Conservation (phyloP, 257 asterid species). For the Pogostemon cablin region DNA sequence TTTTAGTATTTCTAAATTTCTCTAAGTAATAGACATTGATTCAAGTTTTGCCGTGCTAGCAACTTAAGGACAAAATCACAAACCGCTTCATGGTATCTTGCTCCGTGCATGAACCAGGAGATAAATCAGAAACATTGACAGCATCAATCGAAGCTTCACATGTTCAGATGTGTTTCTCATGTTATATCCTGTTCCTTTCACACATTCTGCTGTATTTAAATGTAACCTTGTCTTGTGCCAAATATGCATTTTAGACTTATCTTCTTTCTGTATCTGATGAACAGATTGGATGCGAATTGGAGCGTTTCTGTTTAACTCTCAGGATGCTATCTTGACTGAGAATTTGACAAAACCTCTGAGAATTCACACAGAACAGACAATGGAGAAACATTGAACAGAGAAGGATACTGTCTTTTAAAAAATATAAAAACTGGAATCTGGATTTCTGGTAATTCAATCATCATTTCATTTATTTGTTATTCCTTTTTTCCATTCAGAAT, state of each 20-base stretch:
- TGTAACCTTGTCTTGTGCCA: not conserved
- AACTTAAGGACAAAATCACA: not conserved
- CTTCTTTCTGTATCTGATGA: conserved; percentile 27
- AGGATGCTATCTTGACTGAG: conserved; percentile 68
- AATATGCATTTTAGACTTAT: conserved; percentile 22
- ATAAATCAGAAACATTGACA: conserved; percentile 1
- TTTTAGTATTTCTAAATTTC: too few species aligned
- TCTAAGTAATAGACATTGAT: too few species aligned
- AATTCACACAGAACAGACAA: conserved; percentile 45
- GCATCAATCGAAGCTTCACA: not conserved
- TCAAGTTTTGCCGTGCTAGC: not conserved
- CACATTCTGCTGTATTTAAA: conserved; percentile 22
- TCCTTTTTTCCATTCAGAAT: conserved; percentile 23
- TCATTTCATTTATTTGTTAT: not conserved
- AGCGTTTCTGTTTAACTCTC: conserved; percentile 74
- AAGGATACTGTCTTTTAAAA: conserved; percentile 61
- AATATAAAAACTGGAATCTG: conserved; percentile 84
- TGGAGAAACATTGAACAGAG: conserved; percentile 47
- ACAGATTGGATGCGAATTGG: conserved; percentile 97
- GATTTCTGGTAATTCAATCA: conserved; percentile 82
- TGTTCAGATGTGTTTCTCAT: conserved; percentile 1
- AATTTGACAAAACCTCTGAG: conserved; percentile 48
- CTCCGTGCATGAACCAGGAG: conserved; percentile 1
- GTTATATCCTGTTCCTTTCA: conserved; percentile 2
- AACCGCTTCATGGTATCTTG: not conserved